These are phyloP conservation scores for Obelidium mucronatum DNA, from an alignment of 192 early-diverging fungal species.

Conservation along the genomic window DNA sequence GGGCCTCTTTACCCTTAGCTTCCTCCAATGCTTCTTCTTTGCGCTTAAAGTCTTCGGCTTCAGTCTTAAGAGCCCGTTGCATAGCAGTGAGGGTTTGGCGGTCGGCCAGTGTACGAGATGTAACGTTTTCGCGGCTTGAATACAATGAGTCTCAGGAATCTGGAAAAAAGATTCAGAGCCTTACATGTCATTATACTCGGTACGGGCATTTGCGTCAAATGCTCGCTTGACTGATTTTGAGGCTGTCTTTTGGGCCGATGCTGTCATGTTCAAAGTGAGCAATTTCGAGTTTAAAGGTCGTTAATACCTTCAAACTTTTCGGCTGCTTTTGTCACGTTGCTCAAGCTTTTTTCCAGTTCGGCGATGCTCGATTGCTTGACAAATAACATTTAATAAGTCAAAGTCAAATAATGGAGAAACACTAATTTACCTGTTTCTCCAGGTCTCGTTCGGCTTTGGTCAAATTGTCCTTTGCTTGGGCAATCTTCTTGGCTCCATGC, in stretches of 20 bases:
- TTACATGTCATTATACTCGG: conserved; percentile 60
- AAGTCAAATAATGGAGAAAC: not conserved
- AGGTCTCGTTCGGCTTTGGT: conserved; percentile 57
- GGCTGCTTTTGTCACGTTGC: conserved; percentile 37
- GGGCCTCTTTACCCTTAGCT: conserved; percentile 43
- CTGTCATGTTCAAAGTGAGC: too few species aligned
- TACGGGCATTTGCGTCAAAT: conserved; percentile 24
- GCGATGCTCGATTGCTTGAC: conserved; percentile 39
- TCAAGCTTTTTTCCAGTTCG: conserved; percentile 56
- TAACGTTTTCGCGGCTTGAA: conserved; percentile 76
- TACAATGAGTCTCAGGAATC: not conserved
- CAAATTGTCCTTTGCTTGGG: conserved; percentile 66
- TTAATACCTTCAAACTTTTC: conserved; percentile 41
- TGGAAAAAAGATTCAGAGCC: not conserved
- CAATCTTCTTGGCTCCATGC: conserved; percentile 74
- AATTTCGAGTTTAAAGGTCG: not conserved
- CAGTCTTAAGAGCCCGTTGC: conserved; percentile 69
- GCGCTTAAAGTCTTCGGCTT: conserved; percentile 67
- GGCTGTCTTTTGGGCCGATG: conserved; percentile 11
- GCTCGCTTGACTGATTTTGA: not conserved
- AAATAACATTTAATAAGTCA: conserved; percentile 4
- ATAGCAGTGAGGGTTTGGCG: conserved; percentile 73
- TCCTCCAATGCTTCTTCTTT: conserved; percentile 28
- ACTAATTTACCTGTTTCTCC: conserved; percentile 55
- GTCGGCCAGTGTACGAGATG: conserved; percentile 69